Evolutionary conservation across 805 yeast species (phyloP).

Genomic region (Torulaspora indica): DNA sequence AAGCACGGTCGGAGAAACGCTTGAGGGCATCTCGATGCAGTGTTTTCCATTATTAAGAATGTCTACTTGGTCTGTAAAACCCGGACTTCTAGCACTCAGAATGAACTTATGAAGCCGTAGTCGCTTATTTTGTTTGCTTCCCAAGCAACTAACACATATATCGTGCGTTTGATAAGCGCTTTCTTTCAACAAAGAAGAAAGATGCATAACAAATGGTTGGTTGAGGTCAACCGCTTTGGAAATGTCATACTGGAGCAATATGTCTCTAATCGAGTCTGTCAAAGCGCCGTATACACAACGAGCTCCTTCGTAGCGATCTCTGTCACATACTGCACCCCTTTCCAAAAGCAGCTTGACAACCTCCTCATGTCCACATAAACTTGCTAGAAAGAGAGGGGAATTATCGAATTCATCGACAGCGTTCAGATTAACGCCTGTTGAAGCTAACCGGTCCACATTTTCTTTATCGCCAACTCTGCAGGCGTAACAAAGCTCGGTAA

Average conservation of each 20-base stretch:
- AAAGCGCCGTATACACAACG: slow-evolving; percentile 75
- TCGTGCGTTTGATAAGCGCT: slow-evolving; percentile 27
- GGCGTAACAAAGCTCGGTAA: slow-evolving; percentile 53
- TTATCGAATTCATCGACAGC: slow-evolving; percentile 67
- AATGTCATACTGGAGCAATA: slow-evolving; percentile 57
- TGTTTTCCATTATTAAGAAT: slow-evolving; percentile 9
- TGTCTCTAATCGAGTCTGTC: slow-evolving; percentile 56
- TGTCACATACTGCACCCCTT: slow-evolving; percentile 71
- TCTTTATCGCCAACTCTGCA: slow-evolving; percentile 68
- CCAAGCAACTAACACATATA: slow-evolving; percentile 20
- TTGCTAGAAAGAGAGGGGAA: slow-evolving; percentile 68
- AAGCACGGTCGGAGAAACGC: slow-evolving; percentile 20
- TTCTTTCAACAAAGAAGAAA: slow-evolving; percentile 41
- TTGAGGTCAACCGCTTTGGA: slow-evolving; percentile 61
- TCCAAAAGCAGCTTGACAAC: slow-evolving; percentile 58
- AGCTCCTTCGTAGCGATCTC: slow-evolving; percentile 79
- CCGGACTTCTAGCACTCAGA: slow-evolving; percentile 37
- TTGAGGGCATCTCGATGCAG: slow-evolving; percentile 19
- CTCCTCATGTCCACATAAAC: slow-evolving; percentile 66
- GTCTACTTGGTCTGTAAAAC: slow-evolving; percentile 28
- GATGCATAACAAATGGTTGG: slow-evolving; percentile 70
- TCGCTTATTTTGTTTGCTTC: not conserved
- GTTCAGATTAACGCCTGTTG: slow-evolving; percentile 46
- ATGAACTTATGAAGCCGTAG: slow-evolving; percentile 41
- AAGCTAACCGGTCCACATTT: slow-evolving; percentile 52